Conservation (phyloP, 2,329 filamentous ascomycete genomes). For the Aspergillus versicolor region DNA sequence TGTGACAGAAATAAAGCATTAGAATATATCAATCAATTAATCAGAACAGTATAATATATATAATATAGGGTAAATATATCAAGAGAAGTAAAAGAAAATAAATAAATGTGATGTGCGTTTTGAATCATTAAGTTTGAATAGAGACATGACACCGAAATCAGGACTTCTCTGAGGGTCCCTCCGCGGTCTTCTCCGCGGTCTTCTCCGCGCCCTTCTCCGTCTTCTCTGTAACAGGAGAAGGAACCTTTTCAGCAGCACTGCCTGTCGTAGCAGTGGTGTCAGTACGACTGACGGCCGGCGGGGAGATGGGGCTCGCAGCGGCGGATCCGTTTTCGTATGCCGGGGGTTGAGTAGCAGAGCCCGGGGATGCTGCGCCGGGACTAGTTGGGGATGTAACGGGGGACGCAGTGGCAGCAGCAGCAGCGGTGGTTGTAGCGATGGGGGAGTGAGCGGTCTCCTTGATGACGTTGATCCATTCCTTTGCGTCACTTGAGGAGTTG, state of each 20-base stretch:
- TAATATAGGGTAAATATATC: background rate
- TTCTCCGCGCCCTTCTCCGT: background rate
- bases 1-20: too few relatives aligned
- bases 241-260: background rate
- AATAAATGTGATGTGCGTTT: background rate
- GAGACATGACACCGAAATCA: background rate
- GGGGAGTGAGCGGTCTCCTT: constrained; percentile 30
- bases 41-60: background rate
- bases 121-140: background rate
- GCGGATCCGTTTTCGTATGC: constrained; percentile 27
- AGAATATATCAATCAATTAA: background rate
- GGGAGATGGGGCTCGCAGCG: constrained; percentile 9
- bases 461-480: constrained; percentile 82
- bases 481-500: constrained; percentile 73
- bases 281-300: constrained; percentile 9
- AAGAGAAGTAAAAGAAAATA: background rate
- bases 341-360: constrained; percentile 19
- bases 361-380: constrained; percentile 7
- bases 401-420: constrained; percentile 14
- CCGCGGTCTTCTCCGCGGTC: background rate
- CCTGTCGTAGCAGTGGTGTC: constrained; percentile 8
- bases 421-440: constrained; percentile 11
- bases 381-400: constrained; percentile 9
- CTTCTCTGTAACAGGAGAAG: constrained; percentile 12
- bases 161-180: background rate